Evolutionary conservation across 2,329 filamentous ascomycete species (phyloP).

Genomic region (Sarocladiaceae sp.): DNA sequence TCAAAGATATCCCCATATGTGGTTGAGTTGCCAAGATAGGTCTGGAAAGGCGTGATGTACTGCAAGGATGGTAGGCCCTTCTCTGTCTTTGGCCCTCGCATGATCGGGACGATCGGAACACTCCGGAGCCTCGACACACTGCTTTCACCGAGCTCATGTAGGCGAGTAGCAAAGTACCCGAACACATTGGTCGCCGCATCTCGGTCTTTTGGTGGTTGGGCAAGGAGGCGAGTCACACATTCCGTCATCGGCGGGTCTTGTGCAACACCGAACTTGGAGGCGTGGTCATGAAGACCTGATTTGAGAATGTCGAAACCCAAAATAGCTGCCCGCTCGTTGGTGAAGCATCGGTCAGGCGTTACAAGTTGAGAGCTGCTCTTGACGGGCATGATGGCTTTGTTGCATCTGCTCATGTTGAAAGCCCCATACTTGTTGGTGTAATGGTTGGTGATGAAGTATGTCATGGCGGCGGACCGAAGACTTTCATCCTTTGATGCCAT

Average conservation of each 20-base stretch:
- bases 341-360: slow-evolving; percentile 71
- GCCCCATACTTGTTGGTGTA: slow-evolving; percentile 67
- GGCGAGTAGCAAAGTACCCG: slow-evolving; percentile 72
- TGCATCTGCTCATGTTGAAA: slow-evolving; percentile 51
- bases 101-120: slow-evolving; percentile 67
- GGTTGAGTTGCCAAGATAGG: slow-evolving; percentile 68
- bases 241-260: slow-evolving; percentile 70
- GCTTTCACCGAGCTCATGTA: slow-evolving; percentile 63
- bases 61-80: slow-evolving; percentile 28
- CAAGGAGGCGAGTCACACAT: slow-evolving; percentile 68
- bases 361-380: slow-evolving; percentile 64
- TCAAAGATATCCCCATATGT: slow-evolving; percentile 88
- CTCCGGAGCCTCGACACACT: slow-evolving; percentile 55
- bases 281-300: slow-evolving; percentile 71
- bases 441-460: slow-evolving; percentile 77
- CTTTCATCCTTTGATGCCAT: slow-evolving; percentile 57
- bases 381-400: slow-evolving; percentile 63
- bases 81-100: slow-evolving; percentile 27
- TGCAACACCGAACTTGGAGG: slow-evolving; percentile 78
- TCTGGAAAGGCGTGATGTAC: slow-evolving; percentile 59
- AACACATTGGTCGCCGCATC: slow-evolving; percentile 67
- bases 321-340: slow-evolving; percentile 67
- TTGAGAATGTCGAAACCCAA: slow-evolving; percentile 76
- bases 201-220: slow-evolving; percentile 62
- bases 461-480: slow-evolving; percentile 64